Evolutionary conservation across 2,329 filamentous ascomycete genomes (phyloP).

Genomic region (Epichloe bromicola): DNA sequence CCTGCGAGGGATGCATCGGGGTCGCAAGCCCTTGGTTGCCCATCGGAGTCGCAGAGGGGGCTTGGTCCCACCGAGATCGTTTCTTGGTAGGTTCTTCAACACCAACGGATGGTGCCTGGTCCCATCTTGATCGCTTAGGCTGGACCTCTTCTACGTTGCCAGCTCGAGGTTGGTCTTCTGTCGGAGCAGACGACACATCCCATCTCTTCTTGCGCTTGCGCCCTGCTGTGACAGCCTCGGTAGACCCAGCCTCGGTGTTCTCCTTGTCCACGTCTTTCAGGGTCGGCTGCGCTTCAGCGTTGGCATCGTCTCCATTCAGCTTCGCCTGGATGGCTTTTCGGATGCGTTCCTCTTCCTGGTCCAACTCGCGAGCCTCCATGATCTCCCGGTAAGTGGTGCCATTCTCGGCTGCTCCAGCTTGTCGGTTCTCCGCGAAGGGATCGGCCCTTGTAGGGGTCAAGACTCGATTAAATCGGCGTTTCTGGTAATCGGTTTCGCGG

Average conservation of each 20-base stretch:
- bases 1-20: constrained; percentile 60
- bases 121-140: constrained; percentile 74
- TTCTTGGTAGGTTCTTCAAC: constrained; percentile 53
- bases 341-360: constrained; percentile 86
- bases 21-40: constrained; percentile 63
- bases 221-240: constrained; percentile 47
- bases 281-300: constrained; percentile 56
- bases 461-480: constrained; percentile 78
- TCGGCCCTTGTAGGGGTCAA: constrained; percentile 79
- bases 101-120: constrained; percentile 55
- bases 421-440: constrained; percentile 65
- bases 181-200: constrained; percentile 59
- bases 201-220: constrained; percentile 90
- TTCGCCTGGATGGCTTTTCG: constrained; percentile 67
- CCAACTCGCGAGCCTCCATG: constrained; percentile 82
- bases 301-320: constrained; percentile 44
- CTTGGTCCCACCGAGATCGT: constrained; percentile 86
- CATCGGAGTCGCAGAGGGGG: constrained; percentile 66
- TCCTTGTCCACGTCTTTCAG: constrained; percentile 66
- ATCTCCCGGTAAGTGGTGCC: constrained; percentile 77
- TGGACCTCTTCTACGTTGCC: constrained; percentile 43
- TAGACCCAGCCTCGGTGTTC: constrained; percentile 55
- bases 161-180: constrained; percentile 35
- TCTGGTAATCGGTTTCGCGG: constrained; percentile 95
- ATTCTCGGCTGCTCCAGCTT: constrained; percentile 53